Conservation (phyloP, 129 eudicot species). For the Flaveria bidentis region DNA sequence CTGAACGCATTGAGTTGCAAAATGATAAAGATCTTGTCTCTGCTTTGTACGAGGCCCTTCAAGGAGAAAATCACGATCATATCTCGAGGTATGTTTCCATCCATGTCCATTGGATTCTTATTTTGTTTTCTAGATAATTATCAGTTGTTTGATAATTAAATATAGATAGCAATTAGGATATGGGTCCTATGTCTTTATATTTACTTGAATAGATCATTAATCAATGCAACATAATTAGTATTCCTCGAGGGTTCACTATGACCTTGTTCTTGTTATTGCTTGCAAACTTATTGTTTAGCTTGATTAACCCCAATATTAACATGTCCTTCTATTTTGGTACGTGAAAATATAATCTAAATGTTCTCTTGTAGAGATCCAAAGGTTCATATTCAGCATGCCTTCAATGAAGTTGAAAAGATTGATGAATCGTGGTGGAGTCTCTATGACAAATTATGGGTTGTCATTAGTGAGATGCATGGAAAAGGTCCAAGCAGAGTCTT, state of each 20-base stretch:
- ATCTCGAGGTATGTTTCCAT: slow-evolving; percentile 49
- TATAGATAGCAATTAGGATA: not conserved
- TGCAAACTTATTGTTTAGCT: not conserved
- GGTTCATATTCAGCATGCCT: slow-evolving; percentile 33
- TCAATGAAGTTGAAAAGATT: slow-evolving; percentile 44
- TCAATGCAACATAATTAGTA: not conserved
- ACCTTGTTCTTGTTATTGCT: slow-evolving; percentile 19
- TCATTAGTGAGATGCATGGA: slow-evolving; percentile 79
- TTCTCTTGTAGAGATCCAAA: slow-evolving; percentile 36
- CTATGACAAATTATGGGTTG: slow-evolving; percentile 78
- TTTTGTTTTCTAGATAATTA: not conserved
- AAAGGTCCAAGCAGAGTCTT: slow-evolving; percentile 77
- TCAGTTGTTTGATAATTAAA: not conserved
- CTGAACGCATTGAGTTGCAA: slow-evolving; percentile 59
- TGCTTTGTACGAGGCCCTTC: slow-evolving; percentile 68
- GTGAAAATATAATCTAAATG: not conserved
- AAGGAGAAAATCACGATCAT: slow-evolving; percentile 60
- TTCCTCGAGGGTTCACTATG: not conserved
- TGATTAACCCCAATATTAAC: slow-evolving; percentile 5
- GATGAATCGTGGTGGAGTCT: slow-evolving; percentile 88
- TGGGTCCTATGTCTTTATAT: not conserved
- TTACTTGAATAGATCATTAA: not conserved
- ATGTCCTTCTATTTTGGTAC: slow-evolving; percentile 14
- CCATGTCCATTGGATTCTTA: slow-evolving; percentile 1
- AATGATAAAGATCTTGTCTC: slow-evolving; percentile 62